Base-by-base conservation (phyloP, 306 rosid genomes). In the Arachis hypogaea region DNA sequence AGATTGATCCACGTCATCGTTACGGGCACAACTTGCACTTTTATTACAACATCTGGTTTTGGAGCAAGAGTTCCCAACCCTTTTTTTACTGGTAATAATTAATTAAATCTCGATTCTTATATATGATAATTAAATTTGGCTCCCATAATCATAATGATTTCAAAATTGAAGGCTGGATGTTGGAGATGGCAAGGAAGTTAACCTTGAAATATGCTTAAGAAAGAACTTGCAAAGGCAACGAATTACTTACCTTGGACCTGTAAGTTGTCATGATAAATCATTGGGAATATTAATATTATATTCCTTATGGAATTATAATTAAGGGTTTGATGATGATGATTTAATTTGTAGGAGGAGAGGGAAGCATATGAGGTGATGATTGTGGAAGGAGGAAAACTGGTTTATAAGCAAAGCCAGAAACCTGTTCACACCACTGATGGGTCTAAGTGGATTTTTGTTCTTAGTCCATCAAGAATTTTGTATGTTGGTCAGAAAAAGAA, bases 1-100 rank as follows among this genome's bases (percentile, higher is more conserved):
- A 93, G 98, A 86, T 90, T 72, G 98, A 93, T 88, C 96, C 97
- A 3, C 93, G 95, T 10, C 98, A 93, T 86, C 95, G 96, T 0
- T 93, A 93, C 63, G 98, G 98, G 5, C 98, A 93, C 82, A 93
- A 90, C 79, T 82, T 93, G 54, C 83, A 93, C 70, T 68, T 93
- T 66, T 93, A 93, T 70, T 93, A 93, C 78, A 71, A 84, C 78
- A 83, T 80, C 42, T 90, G 98, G 98, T 90, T 90, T 73, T 29
- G 59, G 1, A 83, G 86, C 66, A 80, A 69, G 73, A 93, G 93
- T 82, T 78, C 78, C 11, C 91, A 93, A 51, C 97, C 98, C 7
- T 93, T 93, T 84, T 90, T 93, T 78, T 88, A 87, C 75, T 90
- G 98, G 98, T 93, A 87, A 47, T 93, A 87, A 47, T n/a, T 65